Evolutionary conservation across 108 stramenopile genomes (phyloP).

Genomic region (Cyclotella cryptica): DNA sequence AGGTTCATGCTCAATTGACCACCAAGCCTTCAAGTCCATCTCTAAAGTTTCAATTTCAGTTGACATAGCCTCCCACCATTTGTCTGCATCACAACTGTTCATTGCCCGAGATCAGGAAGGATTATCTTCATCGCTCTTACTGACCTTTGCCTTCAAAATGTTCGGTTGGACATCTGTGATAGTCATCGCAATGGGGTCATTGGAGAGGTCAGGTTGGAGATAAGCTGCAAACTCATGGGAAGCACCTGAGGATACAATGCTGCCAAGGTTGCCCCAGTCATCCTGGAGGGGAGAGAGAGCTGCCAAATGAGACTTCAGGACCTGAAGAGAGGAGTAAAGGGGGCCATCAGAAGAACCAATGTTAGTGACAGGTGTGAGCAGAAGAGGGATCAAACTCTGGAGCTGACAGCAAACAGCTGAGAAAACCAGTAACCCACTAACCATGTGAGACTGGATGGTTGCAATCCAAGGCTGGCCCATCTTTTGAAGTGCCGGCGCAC

Average conservation of each 20-base stretch:
- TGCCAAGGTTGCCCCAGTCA: not conserved
- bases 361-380: not conserved
- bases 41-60: conserved; percentile 35
- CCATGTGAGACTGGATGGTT: not conserved
- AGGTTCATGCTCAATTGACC: conserved; percentile 4
- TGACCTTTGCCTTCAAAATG: not conserved
- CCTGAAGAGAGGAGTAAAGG: not conserved
- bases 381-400: not conserved
- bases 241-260: not conserved
- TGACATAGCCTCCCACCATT: conserved; percentile 10
- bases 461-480: not conserved
- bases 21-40: conserved; percentile 21
- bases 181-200: not conserved
- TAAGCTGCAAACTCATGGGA: not conserved
- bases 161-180: not conserved
- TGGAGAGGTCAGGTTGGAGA: not conserved
- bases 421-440: not conserved
- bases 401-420: not conserved
- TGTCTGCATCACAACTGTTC: conserved; percentile 28
- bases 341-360: not conserved
- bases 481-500: not conserved
- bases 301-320: not conserved
- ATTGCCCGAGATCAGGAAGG: conserved; percentile 25
- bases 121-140: not conserved
- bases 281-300: not conserved